Base-by-base conservation (phyloP, 305 asterid species). In the Plantago coronopus region DNA sequence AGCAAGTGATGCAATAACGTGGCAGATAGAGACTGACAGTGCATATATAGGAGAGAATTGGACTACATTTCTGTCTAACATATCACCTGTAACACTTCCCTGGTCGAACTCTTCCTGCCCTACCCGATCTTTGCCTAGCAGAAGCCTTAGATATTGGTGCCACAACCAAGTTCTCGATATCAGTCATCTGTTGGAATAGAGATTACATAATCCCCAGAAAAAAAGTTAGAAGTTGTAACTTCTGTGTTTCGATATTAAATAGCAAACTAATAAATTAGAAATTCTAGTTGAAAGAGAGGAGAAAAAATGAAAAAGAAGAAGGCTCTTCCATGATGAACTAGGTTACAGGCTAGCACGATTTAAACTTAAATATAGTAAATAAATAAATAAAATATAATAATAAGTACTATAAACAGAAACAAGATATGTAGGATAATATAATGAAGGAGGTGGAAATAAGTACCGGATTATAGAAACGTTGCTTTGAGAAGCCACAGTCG, bases 21-120 rank as follows among this genome's bases (percentile, higher is more conserved):
- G 5, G 5, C 31, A 5, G 40, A 9, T 11, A 34, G 51, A 44
- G 1, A 31, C 17, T 44, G 56, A 15, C 20, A 58, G 45, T 62
- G 55, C 29, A 11, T 55, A 64, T n/a, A n/a, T n/a, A 58, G 55
- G 20, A 49, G 47, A 69, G 57, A 55, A 63, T 50, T 44, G 54
- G 54, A 61, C 38, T 44, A 40, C 60, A 16, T 19, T 62, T 68
- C 17, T 55, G 50, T 27, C 59, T 46, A 48, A 57, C 59, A 51
- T 46, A 42, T 60, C 51, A 93, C 99, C 99, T 89, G 82, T 84
- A 93, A 77, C 99, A 93, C 74, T 89, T 93, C 61, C 99, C 99
- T 0, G 99, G 99, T 38, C 99, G 85, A 70, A 89, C 74, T 81
- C 99, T 83, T 74, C 99, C 99, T 62, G 97, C 95, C 74, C 99